Evolutionary conservation across 2,329 filamentous ascomycete species (phyloP), one percentile per base, ranked within the genome.

Genomic region (Tolypocladium ovalisporum): DNA sequence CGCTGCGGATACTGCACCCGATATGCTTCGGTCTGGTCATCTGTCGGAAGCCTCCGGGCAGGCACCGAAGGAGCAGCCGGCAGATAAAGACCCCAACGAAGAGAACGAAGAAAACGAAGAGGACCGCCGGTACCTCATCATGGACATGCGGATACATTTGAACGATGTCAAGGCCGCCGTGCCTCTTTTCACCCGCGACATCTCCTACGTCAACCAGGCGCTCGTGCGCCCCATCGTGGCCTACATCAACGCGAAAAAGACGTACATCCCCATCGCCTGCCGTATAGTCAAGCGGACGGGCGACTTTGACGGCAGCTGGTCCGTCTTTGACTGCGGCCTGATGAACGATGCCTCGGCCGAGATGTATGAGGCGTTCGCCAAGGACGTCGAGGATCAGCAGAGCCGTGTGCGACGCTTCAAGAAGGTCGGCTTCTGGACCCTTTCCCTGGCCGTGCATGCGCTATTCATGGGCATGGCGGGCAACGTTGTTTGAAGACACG

Each of bases 221-320:
- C 84, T 97, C 5, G 90, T 97, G 39, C 85, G 94, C 5, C 94
- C 94, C 19, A 99, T 99, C 60, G 92, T 99, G 44, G 94, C 94
- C 8, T 99, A 97, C 71, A 97, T 99, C 73, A 99, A 99, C 73
- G 89, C 90, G 47, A 90, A 91, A 70, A 87, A 87, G 68, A 96
- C 93, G 0, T 97, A 96, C 67, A 97, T 99, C 49, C 94, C 94
- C 32, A 90, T 99, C 65, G 89, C 87, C 65, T 97, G 94, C 74
- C 88, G 93, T 60, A 89, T 99, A 54, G 90, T 97, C 62, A 99
- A 99, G 76, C 85, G 86, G 8, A 82, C 86, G 22, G 82, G 82
- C 59, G 94, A 99, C 70, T 99, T 99, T 67, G 90, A 97, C 70
- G 94, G 94, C 37, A 89, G 88, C 64, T 97, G 94, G 94, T 93